phyloP scores from a whole-genome alignment of 805 yeast species.

The Kazachstania viticola region DNA sequence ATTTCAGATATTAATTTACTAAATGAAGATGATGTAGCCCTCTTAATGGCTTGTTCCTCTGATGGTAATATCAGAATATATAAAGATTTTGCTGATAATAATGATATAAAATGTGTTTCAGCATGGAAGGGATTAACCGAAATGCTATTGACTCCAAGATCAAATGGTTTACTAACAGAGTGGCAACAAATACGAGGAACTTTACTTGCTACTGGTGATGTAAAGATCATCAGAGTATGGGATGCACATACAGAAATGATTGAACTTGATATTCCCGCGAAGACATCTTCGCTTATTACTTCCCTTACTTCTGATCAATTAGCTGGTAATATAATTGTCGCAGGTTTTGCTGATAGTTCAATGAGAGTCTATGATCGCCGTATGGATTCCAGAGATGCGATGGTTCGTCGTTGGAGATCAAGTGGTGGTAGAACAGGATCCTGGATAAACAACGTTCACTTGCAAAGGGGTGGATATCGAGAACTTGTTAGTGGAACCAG shows the following conservation, averaged over 20 bases:
- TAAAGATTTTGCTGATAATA: conserved; percentile 54
- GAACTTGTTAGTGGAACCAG: conserved; percentile 77
- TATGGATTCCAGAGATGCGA: conserved; percentile 69
- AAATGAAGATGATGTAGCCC: conserved; percentile 86
- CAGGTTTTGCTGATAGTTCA: conserved; percentile 88
- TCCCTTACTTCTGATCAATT: conserved; percentile 90
- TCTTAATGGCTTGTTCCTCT: conserved; percentile 77
- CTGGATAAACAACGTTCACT: conserved; percentile 67
- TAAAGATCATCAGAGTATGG: conserved; percentile 84
- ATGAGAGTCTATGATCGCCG: conserved; percentile 86
- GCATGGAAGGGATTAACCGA: conserved; percentile 93
- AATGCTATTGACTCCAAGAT: conserved; percentile 64
- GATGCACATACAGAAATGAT: conserved; percentile 92
- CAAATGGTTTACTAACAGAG: conserved; percentile 76
- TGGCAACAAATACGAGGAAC: conserved; percentile 98
- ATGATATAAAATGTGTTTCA: conserved; percentile 52
- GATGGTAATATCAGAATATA: conserved; percentile 91
- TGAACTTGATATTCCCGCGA: conserved; percentile 77
- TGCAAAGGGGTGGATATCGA: conserved; percentile 94
- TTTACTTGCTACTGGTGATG: conserved; percentile 87
- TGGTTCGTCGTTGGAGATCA: conserved; percentile 75
- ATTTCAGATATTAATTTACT: conserved; percentile 77
- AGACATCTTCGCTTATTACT: conserved; percentile 82
- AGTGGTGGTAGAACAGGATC: conserved; percentile 32
- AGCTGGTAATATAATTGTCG: conserved; percentile 79